Conservation (phyloP, 306 rosid genomes). For the Glycyrrhiza uralensis region DNA sequence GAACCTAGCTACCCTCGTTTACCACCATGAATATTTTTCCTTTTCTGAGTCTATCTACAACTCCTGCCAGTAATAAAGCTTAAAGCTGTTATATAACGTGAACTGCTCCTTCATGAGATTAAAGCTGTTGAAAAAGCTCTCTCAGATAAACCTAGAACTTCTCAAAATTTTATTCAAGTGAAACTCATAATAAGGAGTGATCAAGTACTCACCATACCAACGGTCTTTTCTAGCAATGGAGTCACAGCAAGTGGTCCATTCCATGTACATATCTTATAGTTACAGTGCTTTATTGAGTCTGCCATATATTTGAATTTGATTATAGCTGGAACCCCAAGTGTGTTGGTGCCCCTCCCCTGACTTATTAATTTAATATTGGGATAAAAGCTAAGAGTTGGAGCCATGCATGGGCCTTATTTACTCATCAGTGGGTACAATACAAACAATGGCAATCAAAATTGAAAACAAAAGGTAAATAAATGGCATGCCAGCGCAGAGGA, state of each 20-base stretch:
- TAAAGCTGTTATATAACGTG: neutral
- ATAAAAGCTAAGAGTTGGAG: neutral
- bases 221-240: slow-evolving; percentile 2
- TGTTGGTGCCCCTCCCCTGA: neutral
- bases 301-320: slow-evolving; percentile 1
- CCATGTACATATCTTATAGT: neutral
- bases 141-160: neutral
- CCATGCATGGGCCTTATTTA: neutral
- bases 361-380: neutral
- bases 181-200: neutral
- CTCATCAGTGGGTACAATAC: neutral
- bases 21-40: neutral
- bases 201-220: no score
- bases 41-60: neutral
- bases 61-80: slow-evolving; percentile 10
- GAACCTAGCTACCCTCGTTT: slow-evolving; percentile 6
- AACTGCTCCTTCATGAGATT: neutral
- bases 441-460: neutral
- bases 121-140: neutral
- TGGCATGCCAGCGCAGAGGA: slow-evolving; percentile 5
- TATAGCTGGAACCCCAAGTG: neutral
- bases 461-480: neutral
- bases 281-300: neutral
- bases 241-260: slow-evolving; percentile 11
- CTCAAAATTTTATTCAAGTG: neutral